phyloP scores from a whole-genome alignment of 148 eudicot species.

The Talinum fruticosum region DNA sequence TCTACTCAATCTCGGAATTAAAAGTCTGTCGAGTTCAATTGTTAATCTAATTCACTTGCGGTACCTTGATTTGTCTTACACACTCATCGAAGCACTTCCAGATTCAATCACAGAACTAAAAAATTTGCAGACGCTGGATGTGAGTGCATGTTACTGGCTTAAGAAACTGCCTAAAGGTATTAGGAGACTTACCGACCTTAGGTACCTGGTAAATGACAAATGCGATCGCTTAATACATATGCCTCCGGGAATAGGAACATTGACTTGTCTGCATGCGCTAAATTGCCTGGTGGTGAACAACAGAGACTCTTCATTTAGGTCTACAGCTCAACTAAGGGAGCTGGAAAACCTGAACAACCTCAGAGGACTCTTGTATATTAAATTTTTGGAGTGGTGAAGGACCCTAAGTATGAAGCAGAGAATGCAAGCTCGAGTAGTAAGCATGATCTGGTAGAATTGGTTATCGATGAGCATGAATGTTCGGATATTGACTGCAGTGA shows the following conservation, averaged over 20 bases:
- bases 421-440: not conserved
- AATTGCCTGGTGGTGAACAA: not conserved
- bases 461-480: not conserved
- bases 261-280: conserved; percentile 13
- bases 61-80: conserved; percentile 19
- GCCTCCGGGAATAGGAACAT: conserved; percentile 5
- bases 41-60: conserved; percentile 21
- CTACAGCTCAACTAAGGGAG: conserved; percentile 3
- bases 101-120: conserved; percentile 7
- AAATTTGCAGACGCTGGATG: conserved; percentile 32
- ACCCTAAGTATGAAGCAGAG: not conserved
- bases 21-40: conserved; percentile 14
- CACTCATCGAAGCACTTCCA: not conserved
- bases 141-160: not conserved
- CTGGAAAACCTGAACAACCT: not conserved
- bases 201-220: no score
- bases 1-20: not conserved
- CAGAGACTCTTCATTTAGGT: no score
- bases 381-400: not conserved
- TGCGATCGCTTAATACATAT: no score
- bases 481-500: not conserved
- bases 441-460: not conserved
- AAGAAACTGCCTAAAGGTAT: conserved; percentile 7
- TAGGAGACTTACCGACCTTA: not conserved
- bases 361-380: not conserved